Conservation (phyloP, 2,329 filamentous ascomycete genomes). For the Aschersonia sp. region DNA sequence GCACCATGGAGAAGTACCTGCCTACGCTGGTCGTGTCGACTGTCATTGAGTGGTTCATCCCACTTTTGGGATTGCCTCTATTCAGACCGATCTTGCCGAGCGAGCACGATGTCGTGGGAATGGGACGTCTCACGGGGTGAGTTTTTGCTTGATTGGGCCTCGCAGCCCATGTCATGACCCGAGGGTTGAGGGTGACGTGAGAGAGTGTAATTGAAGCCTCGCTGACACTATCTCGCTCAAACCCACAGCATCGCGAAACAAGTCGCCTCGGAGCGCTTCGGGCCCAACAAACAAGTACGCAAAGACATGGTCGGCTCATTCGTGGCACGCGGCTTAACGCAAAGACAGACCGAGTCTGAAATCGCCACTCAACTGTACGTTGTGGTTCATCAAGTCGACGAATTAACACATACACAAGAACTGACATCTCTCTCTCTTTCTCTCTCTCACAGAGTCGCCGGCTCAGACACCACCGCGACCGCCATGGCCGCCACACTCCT, state of each 20-base stretch:
- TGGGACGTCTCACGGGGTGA: constrained; percentile 31
- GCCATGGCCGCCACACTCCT: constrained; percentile 37
- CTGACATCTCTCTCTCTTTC: background rate
- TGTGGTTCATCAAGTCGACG: background rate
- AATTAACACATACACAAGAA: no score
- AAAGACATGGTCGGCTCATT: constrained; percentile 37
- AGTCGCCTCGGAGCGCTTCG: constrained; percentile 30
- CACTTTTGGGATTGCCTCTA: constrained; percentile 22
- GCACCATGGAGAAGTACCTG: constrained; percentile 18
- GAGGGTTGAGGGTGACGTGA: no score
- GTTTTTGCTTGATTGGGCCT: constrained; percentile 1
- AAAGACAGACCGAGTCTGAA: constrained; percentile 27
- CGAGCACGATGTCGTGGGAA: constrained; percentile 20
- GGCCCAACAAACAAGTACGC: constrained; percentile 23
- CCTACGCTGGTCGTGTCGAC: constrained; percentile 9
- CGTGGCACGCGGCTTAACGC: constrained; percentile 21
- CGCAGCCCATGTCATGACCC: no score
- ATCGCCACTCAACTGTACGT: constrained; percentile 21
- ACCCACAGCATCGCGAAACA: constrained; percentile 23
- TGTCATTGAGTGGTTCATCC: constrained; percentile 9
- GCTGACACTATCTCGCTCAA: no score
- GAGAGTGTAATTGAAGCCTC: no score
- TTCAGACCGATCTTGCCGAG: constrained; percentile 26
- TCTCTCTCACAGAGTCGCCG: constrained; percentile 25
- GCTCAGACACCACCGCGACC: constrained; percentile 43